phyloP scores from a whole-genome alignment of 1,139 yeast genomes.

The Candida tetrigidarum region DNA sequence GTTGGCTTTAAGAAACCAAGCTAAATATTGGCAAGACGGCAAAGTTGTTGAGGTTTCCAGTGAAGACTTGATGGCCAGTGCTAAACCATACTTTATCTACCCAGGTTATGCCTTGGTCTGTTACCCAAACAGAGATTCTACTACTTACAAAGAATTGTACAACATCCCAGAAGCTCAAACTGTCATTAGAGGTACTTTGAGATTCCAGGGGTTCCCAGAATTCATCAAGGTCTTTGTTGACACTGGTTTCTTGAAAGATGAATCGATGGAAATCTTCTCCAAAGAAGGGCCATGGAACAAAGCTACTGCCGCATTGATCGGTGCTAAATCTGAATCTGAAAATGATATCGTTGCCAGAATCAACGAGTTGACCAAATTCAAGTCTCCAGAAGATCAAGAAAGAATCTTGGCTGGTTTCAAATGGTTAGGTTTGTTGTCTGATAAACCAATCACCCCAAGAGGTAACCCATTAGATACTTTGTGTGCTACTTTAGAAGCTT shows the following conservation, averaged over 20 bases:
- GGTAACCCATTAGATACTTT: slow-evolving; percentile 95
- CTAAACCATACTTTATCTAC: slow-evolving; percentile 92
- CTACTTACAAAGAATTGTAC: slow-evolving; percentile 89
- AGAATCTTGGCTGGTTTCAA: slow-evolving; percentile 87
- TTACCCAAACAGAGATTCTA: slow-evolving; percentile 98
- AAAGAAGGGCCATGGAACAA: slow-evolving; percentile 81
- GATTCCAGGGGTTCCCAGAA: slow-evolving; percentile 99
- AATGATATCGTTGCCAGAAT: slow-evolving; percentile 77
- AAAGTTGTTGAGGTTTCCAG: slow-evolving; percentile 77
- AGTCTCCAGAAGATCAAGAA: slow-evolving; percentile 78
- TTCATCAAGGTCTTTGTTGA: slow-evolving; percentile 95
- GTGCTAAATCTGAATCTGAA: slow-evolving; percentile 71
- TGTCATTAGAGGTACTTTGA: slow-evolving; percentile 93
- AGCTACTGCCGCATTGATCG: slow-evolving; percentile 77
- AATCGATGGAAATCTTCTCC: slow-evolving; percentile 58
- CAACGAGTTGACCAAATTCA: slow-evolving; percentile 78
- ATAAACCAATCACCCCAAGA: slow-evolving; percentile 76
- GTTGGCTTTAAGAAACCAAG: slow-evolving; percentile 92
- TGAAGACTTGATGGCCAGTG: slow-evolving; percentile 93
- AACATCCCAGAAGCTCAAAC: slow-evolving; percentile 97
- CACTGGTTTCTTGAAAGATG: slow-evolving; percentile 88
- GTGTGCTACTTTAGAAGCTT: slow-evolving; percentile 93
- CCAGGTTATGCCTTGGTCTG: slow-evolving; percentile 96
- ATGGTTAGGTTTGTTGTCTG: slow-evolving; percentile 94
- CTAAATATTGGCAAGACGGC: slow-evolving; percentile 88